A percentile compares a stretch with the other conserved stretches of the same genome.
These are phyloP conservation scores for Nakazawaea pomicola DNA, from an alignment of 805 yeast species.

Conservation along the genomic window DNA sequence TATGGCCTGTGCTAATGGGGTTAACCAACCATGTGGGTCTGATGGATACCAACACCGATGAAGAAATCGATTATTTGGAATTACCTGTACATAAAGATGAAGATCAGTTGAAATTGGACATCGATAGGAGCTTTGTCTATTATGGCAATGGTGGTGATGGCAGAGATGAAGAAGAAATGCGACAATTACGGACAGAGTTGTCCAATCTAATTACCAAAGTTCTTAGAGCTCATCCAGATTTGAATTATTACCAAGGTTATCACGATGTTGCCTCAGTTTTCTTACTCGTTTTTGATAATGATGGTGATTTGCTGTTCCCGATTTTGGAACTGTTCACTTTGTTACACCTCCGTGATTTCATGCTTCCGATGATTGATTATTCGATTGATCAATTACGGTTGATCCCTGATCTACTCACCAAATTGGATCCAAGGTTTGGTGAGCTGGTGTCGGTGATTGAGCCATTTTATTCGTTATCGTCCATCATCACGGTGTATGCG, in stretches of 20 bases:
- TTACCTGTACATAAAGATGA: slow-evolving; percentile 61
- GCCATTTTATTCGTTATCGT: slow-evolving; percentile 69
- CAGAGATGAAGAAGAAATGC: slow-evolving; percentile 17
- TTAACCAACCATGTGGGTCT: slow-evolving; percentile 18
- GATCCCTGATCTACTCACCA: slow-evolving; percentile 56
- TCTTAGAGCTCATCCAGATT: slow-evolving; percentile 52
- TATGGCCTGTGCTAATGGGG: slow-evolving; percentile 50
- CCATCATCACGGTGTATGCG: slow-evolving; percentile 71
- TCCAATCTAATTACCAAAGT: slow-evolving; percentile 43
- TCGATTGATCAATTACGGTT: slow-evolving; percentile 61
- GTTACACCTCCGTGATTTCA: slow-evolving; percentile 72
- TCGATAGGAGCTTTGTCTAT: slow-evolving; percentile 60
- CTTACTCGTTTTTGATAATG: slow-evolving; percentile 41
- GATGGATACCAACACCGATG: slow-evolving; percentile 9
- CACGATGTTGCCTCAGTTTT: slow-evolving; percentile 80
- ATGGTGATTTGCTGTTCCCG: slow-evolving; percentile 29
- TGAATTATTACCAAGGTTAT: slow-evolving; percentile 87
- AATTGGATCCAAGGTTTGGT: slow-evolving; percentile 41
- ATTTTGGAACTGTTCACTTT: slow-evolving; percentile 55
- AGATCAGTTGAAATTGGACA: slow-evolving; percentile 74
- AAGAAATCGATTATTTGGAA: slow-evolving; percentile 18
- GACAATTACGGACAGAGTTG: slow-evolving; percentile 35
- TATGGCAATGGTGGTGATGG: slow-evolving; percentile 28
- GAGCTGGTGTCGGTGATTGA: slow-evolving; percentile 35
- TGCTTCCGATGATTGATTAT: slow-evolving; percentile 66